Evolutionary conservation across 164 flowering plant genomes (phyloP).

Genomic region (Magnolia sinica): DNA sequence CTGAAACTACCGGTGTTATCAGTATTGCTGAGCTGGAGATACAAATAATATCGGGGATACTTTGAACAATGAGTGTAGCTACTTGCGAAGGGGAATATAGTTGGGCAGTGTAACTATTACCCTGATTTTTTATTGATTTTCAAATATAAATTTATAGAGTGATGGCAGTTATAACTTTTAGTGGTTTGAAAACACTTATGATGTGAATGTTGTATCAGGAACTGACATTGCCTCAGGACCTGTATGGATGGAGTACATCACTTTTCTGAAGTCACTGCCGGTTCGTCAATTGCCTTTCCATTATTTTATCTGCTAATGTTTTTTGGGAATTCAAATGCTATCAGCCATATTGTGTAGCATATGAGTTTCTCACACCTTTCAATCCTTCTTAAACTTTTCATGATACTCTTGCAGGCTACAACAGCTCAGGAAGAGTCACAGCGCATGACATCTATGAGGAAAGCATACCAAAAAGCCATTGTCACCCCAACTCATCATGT

Average conservation of each 20-base stretch:
- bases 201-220: slow-evolving; percentile 43
- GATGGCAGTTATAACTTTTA: background rate
- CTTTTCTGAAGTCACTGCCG: slow-evolving; percentile 77
- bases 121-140: background rate
- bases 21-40: too few relatives aligned
- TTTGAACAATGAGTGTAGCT: too few relatives aligned
- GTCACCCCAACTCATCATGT: slow-evolving; percentile 89
- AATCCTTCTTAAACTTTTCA: background rate
- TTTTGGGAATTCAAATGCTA: background rate
- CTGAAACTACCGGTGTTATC: too few relatives aligned
- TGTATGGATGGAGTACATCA: slow-evolving; percentile 92
- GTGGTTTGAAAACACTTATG: background rate
- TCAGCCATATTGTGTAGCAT: background rate
- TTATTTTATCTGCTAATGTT: background rate
- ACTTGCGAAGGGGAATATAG: too few relatives aligned
- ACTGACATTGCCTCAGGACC: slow-evolving; percentile 93
- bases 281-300: slow-evolving; percentile 32
- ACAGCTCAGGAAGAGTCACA: slow-evolving; percentile 80
- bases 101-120: too few relatives aligned
- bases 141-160: background rate
- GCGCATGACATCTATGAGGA: slow-evolving; percentile 77
- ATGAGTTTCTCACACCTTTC: background rate
- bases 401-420: slow-evolving; percentile 48
- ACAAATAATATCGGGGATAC: too few relatives aligned
- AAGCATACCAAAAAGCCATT: slow-evolving; percentile 88